Percentiles rank a stretch among this genome's conserved stretches.
Evolutionary conservation across 495 filamentous ascomycete species (phyloP).

Genomic region (Glarea lozoyensis): DNA sequence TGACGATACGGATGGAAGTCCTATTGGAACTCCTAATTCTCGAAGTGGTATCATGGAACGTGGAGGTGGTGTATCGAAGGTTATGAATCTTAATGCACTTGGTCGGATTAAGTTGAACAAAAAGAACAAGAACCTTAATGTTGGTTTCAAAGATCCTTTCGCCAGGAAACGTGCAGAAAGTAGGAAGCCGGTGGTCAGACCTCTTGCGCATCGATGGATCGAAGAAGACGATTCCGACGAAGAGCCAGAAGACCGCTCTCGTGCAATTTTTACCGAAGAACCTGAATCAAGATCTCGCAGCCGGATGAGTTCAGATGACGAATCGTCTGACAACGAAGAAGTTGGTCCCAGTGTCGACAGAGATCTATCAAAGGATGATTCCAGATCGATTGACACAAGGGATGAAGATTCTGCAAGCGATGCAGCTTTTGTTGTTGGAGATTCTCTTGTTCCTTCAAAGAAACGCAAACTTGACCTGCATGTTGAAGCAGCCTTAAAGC

Average conservation of each 20-base stretch:
- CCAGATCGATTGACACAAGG: conserved; percentile 26
- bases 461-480: conserved; percentile 63
- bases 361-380: conserved; percentile 5
- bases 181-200: conserved; percentile 31
- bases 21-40: conserved; percentile 60
- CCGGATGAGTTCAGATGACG: conserved; percentile 61
- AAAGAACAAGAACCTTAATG: conserved; percentile 49
- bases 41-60: conserved; percentile 45
- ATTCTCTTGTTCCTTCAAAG: conserved; percentile 35
- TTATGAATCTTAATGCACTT: conserved; percentile 57
- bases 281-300: conserved; percentile 74
- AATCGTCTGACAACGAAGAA: conserved; percentile 51
- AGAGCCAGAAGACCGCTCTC: conserved; percentile 54
- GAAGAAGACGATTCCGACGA: conserved; percentile 53
- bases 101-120: conserved; percentile 64
- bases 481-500: conserved; percentile 48
- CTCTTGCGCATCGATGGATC: conserved; percentile 49
- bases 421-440: conserved; percentile 38
- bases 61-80: conserved; percentile 25
- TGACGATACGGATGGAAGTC: conserved; percentile 40
- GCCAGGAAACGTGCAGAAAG: conserved; percentile 54
- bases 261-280: conserved; percentile 68
- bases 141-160: conserved; percentile 69
- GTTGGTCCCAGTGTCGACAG: conserved; percentile 1
- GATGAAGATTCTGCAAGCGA: conserved; percentile 51